Conservation (phyloP, 805 yeast genomes). For the Barnettozyma salicaria region DNA sequence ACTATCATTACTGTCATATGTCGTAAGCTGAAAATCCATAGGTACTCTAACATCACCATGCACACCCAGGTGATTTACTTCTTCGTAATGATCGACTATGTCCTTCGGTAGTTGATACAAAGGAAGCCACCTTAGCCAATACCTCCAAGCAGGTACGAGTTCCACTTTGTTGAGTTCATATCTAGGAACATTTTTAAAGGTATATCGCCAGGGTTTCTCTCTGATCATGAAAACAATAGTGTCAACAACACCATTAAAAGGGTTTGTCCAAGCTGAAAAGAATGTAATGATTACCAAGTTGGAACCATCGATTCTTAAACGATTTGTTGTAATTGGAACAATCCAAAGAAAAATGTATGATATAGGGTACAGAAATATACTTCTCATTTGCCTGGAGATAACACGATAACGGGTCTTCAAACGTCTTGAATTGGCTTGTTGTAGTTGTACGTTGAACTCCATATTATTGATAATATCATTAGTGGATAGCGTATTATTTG, state of each 20-base stretch:
- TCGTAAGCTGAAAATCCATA: conserved; percentile 1
- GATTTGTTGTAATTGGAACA: conserved; percentile 66
- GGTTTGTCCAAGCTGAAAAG: conserved; percentile 71
- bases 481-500: background rate
- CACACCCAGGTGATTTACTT: background rate
- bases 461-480: conserved; percentile 11
- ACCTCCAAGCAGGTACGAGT: conserved; percentile 35
- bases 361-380: conserved; percentile 77
- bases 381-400: conserved; percentile 71
- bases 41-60: background rate
- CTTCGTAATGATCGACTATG: conserved; percentile 3
- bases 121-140: conserved; percentile 36
- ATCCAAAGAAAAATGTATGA: conserved; percentile 79
- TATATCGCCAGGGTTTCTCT: conserved; percentile 71
- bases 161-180: conserved; percentile 22
- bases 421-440: conserved; percentile 26
- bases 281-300: conserved; percentile 59
- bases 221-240: conserved; percentile 67
- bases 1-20: conserved; percentile 4
- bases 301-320: conserved; percentile 44
- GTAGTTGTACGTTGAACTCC: conserved; percentile 19
- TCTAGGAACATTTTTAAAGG: conserved; percentile 26
- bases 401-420: conserved; percentile 58
- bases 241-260: conserved; percentile 75
- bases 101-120: conserved; percentile 38